Evolutionary conservation across 495 filamentous ascomycete genomes (phyloP).

Genomic region (Trichoderma virens): DNA sequence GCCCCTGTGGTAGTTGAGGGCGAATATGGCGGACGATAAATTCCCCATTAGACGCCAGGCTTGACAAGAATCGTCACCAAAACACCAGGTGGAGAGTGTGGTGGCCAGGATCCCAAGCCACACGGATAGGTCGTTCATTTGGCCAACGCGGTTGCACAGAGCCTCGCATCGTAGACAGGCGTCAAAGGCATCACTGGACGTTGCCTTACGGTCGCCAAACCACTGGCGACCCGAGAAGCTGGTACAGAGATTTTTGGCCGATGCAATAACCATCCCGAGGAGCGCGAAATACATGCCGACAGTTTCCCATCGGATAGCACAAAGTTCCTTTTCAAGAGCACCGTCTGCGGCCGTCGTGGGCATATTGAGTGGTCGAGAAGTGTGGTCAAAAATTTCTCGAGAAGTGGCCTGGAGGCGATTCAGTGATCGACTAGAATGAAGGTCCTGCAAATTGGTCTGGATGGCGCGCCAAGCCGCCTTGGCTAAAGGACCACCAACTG

Average conservation of each 20-base stretch:
- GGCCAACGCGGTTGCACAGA: background rate
- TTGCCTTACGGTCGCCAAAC: background rate
- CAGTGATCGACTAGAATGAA: background rate
- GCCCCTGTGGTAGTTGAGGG: background rate
- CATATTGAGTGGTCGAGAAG: background rate
- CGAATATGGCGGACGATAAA: background rate
- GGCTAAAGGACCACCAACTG: background rate
- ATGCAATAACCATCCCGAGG: background rate
- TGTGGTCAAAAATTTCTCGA: background rate
- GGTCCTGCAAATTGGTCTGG: background rate
- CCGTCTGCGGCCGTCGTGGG: background rate
- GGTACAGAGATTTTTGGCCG: background rate
- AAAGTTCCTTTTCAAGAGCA: background rate
- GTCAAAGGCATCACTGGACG: background rate
- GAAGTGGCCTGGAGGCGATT: background rate
- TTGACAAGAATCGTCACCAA: background rate
- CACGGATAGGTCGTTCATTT: background rate
- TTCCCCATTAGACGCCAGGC: background rate
- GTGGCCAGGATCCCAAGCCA: background rate
- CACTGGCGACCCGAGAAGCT: background rate
- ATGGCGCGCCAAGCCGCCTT: background rate
- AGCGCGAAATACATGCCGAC: background rate
- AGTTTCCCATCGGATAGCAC: background rate
- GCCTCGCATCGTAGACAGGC: background rate
- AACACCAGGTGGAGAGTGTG: background rate